Evolutionary conservation across 495 filamentous ascomycete species (phyloP).

Genomic region (Aspergillus panamensis): DNA sequence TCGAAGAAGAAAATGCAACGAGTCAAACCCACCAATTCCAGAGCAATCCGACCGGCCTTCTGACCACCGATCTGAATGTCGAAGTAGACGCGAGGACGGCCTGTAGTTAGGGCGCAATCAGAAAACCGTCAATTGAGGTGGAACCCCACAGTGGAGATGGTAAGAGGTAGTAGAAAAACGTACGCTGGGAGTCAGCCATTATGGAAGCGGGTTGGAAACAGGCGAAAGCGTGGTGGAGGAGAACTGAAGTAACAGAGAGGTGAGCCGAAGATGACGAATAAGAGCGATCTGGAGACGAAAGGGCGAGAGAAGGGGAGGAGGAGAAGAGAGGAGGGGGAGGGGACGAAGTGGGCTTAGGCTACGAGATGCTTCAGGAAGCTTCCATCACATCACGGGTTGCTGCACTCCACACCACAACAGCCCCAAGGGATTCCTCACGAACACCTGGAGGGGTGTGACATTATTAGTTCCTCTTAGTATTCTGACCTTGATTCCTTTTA

Average conservation of each 20-base stretch:
- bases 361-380: conserved; percentile 42
- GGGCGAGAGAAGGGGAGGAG: conserved; percentile 11
- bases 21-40: conserved; percentile 67
- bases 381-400: conserved; percentile 32
- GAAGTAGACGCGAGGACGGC: conserved; percentile 77
- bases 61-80: conserved; percentile 77
- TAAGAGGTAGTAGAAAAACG: conserved; percentile 18
- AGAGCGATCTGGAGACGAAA: conserved; percentile 12
- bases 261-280: neutral
- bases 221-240: conserved; percentile 9
- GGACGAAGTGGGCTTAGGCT: conserved; percentile 15
- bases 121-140: neutral
- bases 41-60: conserved; percentile 67
- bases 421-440: neutral
- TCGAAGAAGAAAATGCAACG: neutral
- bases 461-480: neutral
- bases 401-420: conserved; percentile 5
- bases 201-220: conserved; percentile 11
- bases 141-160: conserved; percentile 29
- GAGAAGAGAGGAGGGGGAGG: conserved; percentile 10
- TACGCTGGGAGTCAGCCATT: conserved; percentile 41
- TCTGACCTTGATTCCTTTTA: neutral
- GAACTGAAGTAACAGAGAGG: conserved; percentile 4
- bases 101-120: conserved; percentile 27
- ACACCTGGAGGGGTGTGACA: neutral